These are phyloP conservation scores for Stemphylium vesicarium DNA, from an alignment of 2,329 filamentous ascomycete species.

Conservation along the genomic window DNA sequence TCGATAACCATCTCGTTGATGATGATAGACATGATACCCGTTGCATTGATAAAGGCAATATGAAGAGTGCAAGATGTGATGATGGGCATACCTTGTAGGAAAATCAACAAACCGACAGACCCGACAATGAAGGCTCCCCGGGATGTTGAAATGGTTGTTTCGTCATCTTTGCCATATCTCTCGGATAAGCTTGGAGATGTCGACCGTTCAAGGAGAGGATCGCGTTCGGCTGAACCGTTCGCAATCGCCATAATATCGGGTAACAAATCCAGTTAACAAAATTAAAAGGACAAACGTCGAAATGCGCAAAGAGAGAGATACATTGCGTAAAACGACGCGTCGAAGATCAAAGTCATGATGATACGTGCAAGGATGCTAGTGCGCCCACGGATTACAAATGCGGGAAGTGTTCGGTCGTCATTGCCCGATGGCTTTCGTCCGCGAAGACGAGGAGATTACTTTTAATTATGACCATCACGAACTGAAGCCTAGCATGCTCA, in stretches of 20 bases:
- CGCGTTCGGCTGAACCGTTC: constrained; percentile 28
- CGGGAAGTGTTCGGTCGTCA: constrained; percentile 15
- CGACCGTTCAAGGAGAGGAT: constrained; percentile 34
- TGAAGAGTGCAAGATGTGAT: background rate
- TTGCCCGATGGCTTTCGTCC: constrained; percentile 22
- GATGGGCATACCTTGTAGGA: constrained; percentile 61
- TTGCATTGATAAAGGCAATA: background rate
- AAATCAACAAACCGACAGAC: constrained; percentile 64
- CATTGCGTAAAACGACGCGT: constrained; percentile 4
- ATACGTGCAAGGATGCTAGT: constrained; percentile 18
- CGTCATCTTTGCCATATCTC: constrained; percentile 26
- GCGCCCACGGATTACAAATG: constrained; percentile 28
- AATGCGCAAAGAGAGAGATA: background rate
- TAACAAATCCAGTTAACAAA: background rate
- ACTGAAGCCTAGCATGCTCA: background rate
- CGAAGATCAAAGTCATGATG: constrained; percentile 13
- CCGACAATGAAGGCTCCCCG: constrained; percentile 54
- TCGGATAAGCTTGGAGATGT: constrained; percentile 28
- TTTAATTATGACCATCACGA: background rate
- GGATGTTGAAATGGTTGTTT: constrained; percentile 30
- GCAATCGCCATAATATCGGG: constrained; percentile 18
- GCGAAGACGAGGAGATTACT: background rate
- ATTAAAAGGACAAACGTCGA: background rate
- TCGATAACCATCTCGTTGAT: background rate
- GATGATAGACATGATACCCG: background rate